Evolutionary conservation across 2,329 filamentous ascomycete species (phyloP).

Genomic region (Trichoderma harzianum): DNA sequence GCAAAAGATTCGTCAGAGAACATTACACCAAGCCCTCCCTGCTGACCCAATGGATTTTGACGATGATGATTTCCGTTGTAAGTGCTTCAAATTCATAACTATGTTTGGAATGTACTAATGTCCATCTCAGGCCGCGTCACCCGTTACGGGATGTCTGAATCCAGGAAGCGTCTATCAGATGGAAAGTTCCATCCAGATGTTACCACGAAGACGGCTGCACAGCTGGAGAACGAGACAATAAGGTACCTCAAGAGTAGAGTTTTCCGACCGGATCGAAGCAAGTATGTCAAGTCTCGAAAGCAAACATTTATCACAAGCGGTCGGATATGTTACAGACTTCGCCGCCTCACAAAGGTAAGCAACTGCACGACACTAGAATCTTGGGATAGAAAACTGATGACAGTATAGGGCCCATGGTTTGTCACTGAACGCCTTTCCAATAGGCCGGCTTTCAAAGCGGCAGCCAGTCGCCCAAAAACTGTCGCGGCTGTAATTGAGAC

Average conservation of each 20-base stretch:
- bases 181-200: constrained; percentile 5
- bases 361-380: neutral
- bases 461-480: neutral
- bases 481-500: neutral
- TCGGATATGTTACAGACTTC: neutral
- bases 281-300: neutral
- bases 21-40: neutral
- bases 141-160: constrained; percentile 20
- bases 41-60: neutral
- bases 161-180: neutral
- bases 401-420: neutral
- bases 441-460: neutral
- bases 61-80: neutral
- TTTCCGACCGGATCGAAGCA: neutral
- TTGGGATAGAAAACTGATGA: neutral
- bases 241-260: neutral
- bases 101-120: neutral
- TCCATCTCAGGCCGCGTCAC: neutral
- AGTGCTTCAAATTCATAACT: neutral
- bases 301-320: neutral
- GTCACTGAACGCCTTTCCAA: neutral
- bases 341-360: neutral
- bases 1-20: neutral
- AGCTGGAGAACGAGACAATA: constrained; percentile 2
- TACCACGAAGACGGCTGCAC: constrained; percentile 9